Conservation (phyloP, 257 asterid genomes). For the Fraxinus anomala region DNA sequence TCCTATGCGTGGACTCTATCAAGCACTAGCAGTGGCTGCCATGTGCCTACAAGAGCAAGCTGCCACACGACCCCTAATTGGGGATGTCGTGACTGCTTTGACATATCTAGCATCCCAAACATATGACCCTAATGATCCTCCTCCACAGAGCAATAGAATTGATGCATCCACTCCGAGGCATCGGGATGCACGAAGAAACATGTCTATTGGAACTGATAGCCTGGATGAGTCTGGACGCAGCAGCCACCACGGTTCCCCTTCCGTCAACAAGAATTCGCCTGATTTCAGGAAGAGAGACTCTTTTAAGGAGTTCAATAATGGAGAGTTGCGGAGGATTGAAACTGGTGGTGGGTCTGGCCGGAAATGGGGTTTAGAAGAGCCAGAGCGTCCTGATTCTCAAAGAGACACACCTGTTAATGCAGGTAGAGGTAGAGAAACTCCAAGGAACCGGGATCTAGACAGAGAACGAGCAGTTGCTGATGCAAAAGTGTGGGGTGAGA, state of each 20-base stretch:
- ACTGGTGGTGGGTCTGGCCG: slow-evolving; percentile 66
- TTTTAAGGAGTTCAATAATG: slow-evolving; percentile 37
- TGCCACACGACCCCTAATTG: slow-evolving; percentile 79
- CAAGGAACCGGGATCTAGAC: slow-evolving; percentile 66
- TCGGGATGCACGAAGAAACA: slow-evolving; percentile 43
- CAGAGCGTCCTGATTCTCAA: slow-evolving; percentile 54
- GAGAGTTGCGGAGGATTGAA: slow-evolving; percentile 60
- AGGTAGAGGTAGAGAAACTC: slow-evolving; percentile 60
- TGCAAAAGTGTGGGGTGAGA: slow-evolving; percentile 96
- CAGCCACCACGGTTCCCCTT: slow-evolving; percentile 58
- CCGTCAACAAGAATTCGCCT: slow-evolving; percentile 68
- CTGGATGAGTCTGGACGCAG: slow-evolving; percentile 44
- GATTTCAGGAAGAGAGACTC: slow-evolving; percentile 62
- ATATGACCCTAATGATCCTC: slow-evolving; percentile 46
- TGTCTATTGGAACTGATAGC: slow-evolving; percentile 43
- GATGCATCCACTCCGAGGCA: slow-evolving; percentile 47
- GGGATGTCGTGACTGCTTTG: slow-evolving; percentile 88
- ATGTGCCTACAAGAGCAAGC: slow-evolving; percentile 99
- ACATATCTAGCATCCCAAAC: slow-evolving; percentile 74
- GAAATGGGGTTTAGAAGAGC: slow-evolving; percentile 67
- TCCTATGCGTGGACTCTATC: slow-evolving; percentile 88
- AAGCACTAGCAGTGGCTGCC: slow-evolving; percentile 93
- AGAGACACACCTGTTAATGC: slow-evolving; percentile 69
- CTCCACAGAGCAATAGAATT: slow-evolving; percentile 36
- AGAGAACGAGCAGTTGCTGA: slow-evolving; percentile 88